These are phyloP conservation scores for Hygrocybe coccinea DNA, from an alignment of 768 basidiomycete genomes.

Conservation along the genomic window DNA sequence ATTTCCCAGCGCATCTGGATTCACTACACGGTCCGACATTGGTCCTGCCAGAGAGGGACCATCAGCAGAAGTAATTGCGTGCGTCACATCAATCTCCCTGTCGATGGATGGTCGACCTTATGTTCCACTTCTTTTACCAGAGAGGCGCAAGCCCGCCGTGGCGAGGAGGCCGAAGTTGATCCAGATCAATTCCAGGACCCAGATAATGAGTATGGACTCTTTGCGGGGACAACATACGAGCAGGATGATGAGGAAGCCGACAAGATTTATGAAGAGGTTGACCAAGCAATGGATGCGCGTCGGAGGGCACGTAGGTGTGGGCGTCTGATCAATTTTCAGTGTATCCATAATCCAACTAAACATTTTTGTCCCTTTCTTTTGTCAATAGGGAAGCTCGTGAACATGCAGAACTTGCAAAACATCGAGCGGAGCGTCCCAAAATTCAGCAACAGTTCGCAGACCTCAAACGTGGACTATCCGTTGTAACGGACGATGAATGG, in stretches of 20 bases:
- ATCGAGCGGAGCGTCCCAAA: conserved; percentile 85
- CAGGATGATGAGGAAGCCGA: conserved; percentile 98
- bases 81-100: conserved; percentile 26
- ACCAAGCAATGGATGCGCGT: conserved; percentile 84
- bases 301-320: conserved; percentile 77
- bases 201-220: conserved; percentile 94
- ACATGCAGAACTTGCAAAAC: conserved; percentile 64
- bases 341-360: conserved; percentile 17
- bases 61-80: conserved; percentile 87
- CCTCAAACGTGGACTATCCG: conserved; percentile 82
- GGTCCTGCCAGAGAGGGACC: conserved; percentile 96
- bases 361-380: conserved; percentile 22
- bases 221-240: conserved; percentile 94
- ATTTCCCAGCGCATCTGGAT: conserved; percentile 77
- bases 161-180: conserved; percentile 84
- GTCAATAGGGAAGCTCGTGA: conserved; percentile 82
- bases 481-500: conserved; percentile 91
- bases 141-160: conserved; percentile 79
- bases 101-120: not conserved
- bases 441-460: conserved; percentile 96
- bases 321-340: conserved; percentile 44
- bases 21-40: conserved; percentile 97
- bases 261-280: conserved; percentile 89
- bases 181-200: conserved; percentile 94
- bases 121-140: conserved; percentile 35